phyloP scores from a whole-genome alignment of 768 basidiomycete species.

The Sutorius australiensis region DNA sequence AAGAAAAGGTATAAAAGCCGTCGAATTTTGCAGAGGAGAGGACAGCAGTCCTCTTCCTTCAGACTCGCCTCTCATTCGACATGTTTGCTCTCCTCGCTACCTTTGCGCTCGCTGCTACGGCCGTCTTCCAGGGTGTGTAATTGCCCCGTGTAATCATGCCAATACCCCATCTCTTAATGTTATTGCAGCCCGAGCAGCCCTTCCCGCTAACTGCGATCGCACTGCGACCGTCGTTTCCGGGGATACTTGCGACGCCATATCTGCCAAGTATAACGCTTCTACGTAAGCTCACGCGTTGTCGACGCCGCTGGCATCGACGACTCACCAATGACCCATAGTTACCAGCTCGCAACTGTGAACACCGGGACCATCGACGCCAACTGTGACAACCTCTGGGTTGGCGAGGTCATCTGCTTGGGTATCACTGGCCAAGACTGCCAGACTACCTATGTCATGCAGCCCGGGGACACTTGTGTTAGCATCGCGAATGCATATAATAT shows the following conservation, averaged over 20 bases:
- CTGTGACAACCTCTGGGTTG: constrained; percentile 56
- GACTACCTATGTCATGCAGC: constrained; percentile 41
- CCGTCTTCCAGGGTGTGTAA: constrained; percentile 18
- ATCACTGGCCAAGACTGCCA: constrained; percentile 52
- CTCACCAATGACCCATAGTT: constrained; percentile 31
- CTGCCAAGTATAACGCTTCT: constrained; percentile 54
- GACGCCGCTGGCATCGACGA: background rate
- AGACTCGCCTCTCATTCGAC: background rate
- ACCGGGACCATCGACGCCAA: constrained; percentile 42
- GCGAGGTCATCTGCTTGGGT: constrained; percentile 60
- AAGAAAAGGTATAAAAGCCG: constrained; percentile 24
- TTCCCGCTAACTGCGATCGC: constrained; percentile 51
- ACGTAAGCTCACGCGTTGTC: no score
- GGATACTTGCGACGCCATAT: constrained; percentile 67
- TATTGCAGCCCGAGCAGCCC: constrained; percentile 42
- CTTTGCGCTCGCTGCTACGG: no score
- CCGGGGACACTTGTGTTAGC: constrained; percentile 48
- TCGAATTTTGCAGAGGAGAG: background rate
- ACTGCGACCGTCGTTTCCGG: constrained; percentile 52
- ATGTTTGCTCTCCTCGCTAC: constrained; percentile 21
- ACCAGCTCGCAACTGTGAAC: constrained; percentile 57
- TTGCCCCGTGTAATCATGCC: no score
- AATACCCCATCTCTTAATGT: background rate
- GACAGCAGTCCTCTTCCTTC: background rate
- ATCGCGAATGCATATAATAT: constrained; percentile 44